phyloP scores from a whole-genome alignment of 305 asterid genomes.

The Fraxinus sp. region DNA sequence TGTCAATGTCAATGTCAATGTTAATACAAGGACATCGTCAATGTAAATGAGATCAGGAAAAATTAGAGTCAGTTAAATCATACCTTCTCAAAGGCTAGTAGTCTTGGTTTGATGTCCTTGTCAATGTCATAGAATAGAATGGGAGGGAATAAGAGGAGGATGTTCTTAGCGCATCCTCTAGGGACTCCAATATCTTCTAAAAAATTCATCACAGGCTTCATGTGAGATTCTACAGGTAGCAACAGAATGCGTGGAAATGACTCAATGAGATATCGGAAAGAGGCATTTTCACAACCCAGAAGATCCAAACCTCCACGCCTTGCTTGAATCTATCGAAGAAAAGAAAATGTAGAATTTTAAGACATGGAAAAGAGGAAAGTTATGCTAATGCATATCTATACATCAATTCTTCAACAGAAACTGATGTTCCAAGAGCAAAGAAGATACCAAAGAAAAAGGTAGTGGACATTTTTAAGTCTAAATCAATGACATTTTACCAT shows the following conservation, averaged over 20 bases:
- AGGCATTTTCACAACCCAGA: constrained; percentile 56
- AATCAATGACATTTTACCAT: neutral
- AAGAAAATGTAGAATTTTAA: neutral
- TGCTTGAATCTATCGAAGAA: constrained; percentile 65
- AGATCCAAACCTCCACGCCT: constrained; percentile 83
- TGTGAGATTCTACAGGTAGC: constrained; percentile 54
- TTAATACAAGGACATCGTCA: neutral
- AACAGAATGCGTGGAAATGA: constrained; percentile 76
- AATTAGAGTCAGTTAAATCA: neutral
- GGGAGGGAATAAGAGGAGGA: constrained; percentile 73
- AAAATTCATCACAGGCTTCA: constrained; percentile 57
- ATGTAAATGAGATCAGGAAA: neutral
- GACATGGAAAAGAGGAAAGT: neutral
- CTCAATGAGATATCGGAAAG: constrained; percentile 71
- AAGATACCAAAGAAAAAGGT: neutral
- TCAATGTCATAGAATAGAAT: constrained; percentile 57
- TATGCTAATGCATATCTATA: neutral
- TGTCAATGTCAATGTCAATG: too few species aligned
- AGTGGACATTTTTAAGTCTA: neutral
- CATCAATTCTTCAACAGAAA: neutral
- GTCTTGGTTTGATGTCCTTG: constrained; percentile 67
- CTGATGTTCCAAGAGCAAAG: neutral
- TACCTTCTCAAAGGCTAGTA: constrained; percentile 62
- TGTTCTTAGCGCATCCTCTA: constrained; percentile 37
- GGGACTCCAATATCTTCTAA: constrained; percentile 69